phyloP scores from a whole-genome alignment of 2,329 filamentous ascomycete genomes.

The Tolypocladium capitatum region DNA sequence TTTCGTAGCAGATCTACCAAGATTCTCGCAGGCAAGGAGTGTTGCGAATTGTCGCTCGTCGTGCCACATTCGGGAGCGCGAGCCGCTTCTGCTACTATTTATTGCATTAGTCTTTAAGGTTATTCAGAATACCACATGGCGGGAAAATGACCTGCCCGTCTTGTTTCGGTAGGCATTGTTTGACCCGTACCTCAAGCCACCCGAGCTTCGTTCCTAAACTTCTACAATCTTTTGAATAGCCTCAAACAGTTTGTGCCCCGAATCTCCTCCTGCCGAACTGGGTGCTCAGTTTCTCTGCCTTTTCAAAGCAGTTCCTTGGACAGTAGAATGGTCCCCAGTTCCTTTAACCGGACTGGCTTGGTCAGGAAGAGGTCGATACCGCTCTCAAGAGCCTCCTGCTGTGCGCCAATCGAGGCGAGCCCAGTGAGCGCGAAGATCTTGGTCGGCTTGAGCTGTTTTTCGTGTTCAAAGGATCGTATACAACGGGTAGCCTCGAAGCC shows the following conservation, averaged over 20 bases:
- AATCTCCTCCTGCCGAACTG: neutral
- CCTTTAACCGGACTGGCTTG: conserved; percentile 32
- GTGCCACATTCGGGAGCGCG: no score
- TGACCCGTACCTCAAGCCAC: neutral
- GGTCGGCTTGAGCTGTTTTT: conserved; percentile 21
- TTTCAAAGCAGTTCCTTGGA: neutral
- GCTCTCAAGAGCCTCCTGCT: conserved; percentile 35
- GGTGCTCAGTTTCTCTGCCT: neutral
- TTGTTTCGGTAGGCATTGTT: neutral
- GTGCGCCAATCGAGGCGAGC: conserved; percentile 29
- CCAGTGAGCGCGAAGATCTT: conserved; percentile 38
- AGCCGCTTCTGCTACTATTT: no score
- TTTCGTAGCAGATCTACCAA: no score
- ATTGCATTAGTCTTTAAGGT: no score
- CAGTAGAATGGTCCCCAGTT: neutral
- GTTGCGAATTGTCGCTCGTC: no score
- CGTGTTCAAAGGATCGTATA: conserved; percentile 31
- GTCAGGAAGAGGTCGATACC: conserved; percentile 39
- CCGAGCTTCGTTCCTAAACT: neutral
- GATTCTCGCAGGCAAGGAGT: no score
- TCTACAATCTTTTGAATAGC: no score
- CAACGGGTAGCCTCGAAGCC: conserved; percentile 30
- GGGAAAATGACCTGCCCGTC: no score
- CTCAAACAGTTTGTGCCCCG: no score
- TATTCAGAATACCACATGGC: no score